Conservation (phyloP, 108 stramenopile genomes). For the Skeletonema grethae region DNA sequence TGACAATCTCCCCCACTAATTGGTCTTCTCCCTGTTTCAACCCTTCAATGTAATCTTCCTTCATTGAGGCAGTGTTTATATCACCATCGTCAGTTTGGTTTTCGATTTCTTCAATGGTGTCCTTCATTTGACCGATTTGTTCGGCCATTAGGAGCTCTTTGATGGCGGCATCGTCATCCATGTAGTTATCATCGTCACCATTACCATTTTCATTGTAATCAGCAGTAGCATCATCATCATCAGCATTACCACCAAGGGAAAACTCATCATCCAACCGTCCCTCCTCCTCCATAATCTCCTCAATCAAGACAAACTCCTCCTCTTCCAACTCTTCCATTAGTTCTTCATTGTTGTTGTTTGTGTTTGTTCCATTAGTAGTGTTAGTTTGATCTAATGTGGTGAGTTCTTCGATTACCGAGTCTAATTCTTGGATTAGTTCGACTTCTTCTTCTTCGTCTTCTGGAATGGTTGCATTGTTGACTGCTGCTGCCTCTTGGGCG, state of each 20-base stretch:
- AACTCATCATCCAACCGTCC: neutral
- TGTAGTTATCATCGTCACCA: too few relatives aligned
- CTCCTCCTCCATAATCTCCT: constrained; percentile 5
- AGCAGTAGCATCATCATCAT: neutral
- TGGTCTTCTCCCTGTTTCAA: constrained; percentile 20
- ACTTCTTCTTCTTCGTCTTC: constrained; percentile 10
- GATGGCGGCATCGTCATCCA: neutral
- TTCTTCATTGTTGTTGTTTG: too few relatives aligned
- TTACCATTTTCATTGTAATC: too few relatives aligned
- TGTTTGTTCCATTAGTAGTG: neutral
- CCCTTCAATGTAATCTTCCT: constrained; percentile 24
- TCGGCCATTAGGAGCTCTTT: constrained; percentile 12
- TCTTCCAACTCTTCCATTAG: constrained; percentile 7
- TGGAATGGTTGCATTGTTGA: neutral
- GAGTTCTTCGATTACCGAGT: constrained; percentile 11
- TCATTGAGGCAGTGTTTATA: neutral
- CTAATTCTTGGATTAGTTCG: constrained; percentile 37
- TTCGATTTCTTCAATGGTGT: constrained; percentile 29
- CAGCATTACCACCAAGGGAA: neutral
- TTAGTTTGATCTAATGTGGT: neutral
- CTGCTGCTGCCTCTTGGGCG: too few relatives aligned
- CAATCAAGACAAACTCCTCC: constrained; percentile 3
- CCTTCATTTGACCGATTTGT: constrained; percentile 22
- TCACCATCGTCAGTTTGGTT: constrained; percentile 27
- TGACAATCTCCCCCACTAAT: neutral